Base-by-base conservation (phyloP, 2,329 filamentous ascomycete genomes). In the Pseudocercospora eumusae region DNA sequence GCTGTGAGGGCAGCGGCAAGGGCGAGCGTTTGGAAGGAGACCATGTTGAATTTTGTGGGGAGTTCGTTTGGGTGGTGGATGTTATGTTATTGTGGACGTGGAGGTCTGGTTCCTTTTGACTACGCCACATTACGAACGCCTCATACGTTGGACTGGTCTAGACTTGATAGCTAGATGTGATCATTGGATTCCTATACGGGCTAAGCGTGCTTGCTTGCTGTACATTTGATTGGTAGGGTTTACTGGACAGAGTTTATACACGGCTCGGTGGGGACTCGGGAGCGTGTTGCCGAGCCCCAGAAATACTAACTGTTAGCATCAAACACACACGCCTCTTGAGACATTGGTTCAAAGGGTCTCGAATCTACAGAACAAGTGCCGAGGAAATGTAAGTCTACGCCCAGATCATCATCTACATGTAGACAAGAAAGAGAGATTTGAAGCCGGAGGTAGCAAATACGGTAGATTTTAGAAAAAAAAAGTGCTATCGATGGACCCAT, bases 401-500 rank as follows among this genome's bases (percentile, higher is more conserved):
- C 23, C 23, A 25, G 23, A 25, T 25, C 23, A 25, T 25, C 6
- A n/a, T n/a, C n/a, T n/a, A n/a, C n/a, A n/a, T n/a, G n/a, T n/a
- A n/a, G n/a, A n/a, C n/a, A n/a, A n/a, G n/a, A n/a, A n/a, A 25
- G 23, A 25, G 23, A 25, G 23, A 6, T 25, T 25, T 6, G 23
- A 25, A 25, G 23, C 23, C 6, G 6, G 23, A 25, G 3, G 23
- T 25, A 25, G 3, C 3, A 25, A 25, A 3, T 25, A 25, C 23
- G 23, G 23, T 25, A 25, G 23, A 25, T 25, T n/a, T n/a, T 25
- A 25, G 23, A 25, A 25, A 25, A 25, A 25, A 11, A 1, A 27
- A 27, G 36, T 44, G 33, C 20, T 56, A 40, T 40, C 13, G 13
- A 57, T 63, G 45, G 18, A 60, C 57, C 11, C 36, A 31, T 10